Evolutionary conservation across 1,284 basidiomycete species (phyloP).

Genomic region (Polyporus tsugae): DNA sequence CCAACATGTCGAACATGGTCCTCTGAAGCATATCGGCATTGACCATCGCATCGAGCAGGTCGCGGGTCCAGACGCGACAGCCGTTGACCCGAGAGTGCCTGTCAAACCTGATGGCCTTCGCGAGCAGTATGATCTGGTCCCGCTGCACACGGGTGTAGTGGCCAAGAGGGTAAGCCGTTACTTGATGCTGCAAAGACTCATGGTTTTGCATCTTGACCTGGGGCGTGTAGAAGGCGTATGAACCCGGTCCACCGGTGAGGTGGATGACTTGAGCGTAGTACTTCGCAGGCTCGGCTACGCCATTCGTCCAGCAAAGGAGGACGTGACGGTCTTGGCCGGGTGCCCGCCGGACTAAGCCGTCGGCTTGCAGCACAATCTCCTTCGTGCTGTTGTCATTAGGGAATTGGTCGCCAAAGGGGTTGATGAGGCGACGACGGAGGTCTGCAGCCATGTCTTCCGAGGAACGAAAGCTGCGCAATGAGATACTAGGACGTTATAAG

Average conservation of each 20-base stretch:
- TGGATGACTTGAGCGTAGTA: neutral
- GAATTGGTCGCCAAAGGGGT: neutral
- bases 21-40: neutral
- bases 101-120: neutral
- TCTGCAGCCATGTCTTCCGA: neutral
- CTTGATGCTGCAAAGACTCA: neutral
- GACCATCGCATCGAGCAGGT: neutral
- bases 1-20: neutral
- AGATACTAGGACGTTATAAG: neutral
- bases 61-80: neutral
- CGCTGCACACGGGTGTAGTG: neutral
- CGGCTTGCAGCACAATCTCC: neutral
- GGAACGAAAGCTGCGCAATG: neutral
- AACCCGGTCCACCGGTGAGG: neutral
- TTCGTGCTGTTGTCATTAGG: neutral
- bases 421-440: neutral
- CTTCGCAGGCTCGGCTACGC: neutral
- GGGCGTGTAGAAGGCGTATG: neutral
- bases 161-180: neutral
- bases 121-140: neutral
- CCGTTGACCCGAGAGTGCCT: neutral
- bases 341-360: neutral
- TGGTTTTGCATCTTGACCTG: neutral
- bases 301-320: neutral
- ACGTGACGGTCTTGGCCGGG: neutral